Conservation (phyloP, 2,329 filamentous ascomycete species). For the Beauveria pseudobassiana region DNA sequence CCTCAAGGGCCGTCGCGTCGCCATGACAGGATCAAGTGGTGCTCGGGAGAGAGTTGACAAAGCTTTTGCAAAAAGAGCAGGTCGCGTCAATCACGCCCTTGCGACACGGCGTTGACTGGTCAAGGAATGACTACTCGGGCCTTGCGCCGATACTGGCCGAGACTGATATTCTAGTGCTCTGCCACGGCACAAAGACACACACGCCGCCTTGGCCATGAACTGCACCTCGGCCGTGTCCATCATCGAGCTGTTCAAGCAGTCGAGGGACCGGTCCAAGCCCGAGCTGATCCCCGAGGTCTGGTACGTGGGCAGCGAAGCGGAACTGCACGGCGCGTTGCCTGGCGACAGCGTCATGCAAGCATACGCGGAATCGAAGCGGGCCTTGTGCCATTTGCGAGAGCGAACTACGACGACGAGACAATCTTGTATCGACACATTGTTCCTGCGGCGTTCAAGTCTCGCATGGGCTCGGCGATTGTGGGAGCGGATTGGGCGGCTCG, state of each 20-base stretch:
- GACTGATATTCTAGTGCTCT: constrained; percentile 14
- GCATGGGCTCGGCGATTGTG: constrained; percentile 14
- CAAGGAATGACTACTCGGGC: background rate
- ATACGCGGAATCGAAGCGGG: constrained; percentile 14
- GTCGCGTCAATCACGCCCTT: constrained; percentile 7
- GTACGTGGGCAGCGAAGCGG: constrained; percentile 17
- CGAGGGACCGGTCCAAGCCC: background rate
- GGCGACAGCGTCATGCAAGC: constrained; percentile 9
- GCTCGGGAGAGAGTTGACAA: constrained; percentile 11
- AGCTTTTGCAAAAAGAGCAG: constrained; percentile 1
- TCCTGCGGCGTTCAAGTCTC: constrained; percentile 12
- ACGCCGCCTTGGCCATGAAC: constrained; percentile 9
- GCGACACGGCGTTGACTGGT: constrained; percentile 12
- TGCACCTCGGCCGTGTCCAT: constrained; percentile 8
- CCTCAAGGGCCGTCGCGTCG: constrained; percentile 12
- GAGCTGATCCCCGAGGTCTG: constrained; percentile 15
- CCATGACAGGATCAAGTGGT: constrained; percentile 14
- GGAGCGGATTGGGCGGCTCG: constrained; percentile 13
- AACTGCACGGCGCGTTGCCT: constrained; percentile 15
- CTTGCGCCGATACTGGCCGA: constrained; percentile 7
- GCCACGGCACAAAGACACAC: constrained; percentile 11
- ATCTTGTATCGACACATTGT: constrained; percentile 13
- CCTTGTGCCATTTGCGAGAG: constrained; percentile 11
- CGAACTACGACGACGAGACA: constrained; percentile 10
- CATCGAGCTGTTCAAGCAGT: constrained; percentile 10